Evolutionary conservation across 2,329 filamentous ascomycete species (phyloP), one percentile per base, ranked within the genome.

Genomic region (Pseudocercospora ulei): DNA sequence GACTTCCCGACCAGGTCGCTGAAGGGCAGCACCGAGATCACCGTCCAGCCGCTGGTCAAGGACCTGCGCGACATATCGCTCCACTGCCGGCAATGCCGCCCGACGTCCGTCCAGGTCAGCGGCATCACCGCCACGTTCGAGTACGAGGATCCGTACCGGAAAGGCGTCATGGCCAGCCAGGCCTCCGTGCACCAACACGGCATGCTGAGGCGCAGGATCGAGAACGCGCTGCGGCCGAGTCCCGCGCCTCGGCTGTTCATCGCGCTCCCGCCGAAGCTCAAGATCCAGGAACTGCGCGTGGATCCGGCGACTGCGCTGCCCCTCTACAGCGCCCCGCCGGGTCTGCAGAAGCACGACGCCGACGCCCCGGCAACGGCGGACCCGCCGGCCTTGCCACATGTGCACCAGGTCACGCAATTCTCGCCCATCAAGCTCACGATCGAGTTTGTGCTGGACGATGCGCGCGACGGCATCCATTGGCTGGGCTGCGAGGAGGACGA

Each of bases 401-500:
- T 53, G 29, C 49, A 54, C 26, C 49, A 51, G 11, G 47, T 44
- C n/a, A 44, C 60, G 34, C 49, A 65, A 42, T 82, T 75, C 55
- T 70, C 72, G 37, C 69, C 75, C n/a, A 56, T 83, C 33, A 72
- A 66, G 31, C 58, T 84, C 28, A 70, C 72, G 30, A 80, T 95
- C 40, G 82, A 90, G 20, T 98, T 94, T 56, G 68, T 71, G 13
- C 75, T 84, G 20, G 76, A 75, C 35, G 75, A 76, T 51, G 79
- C 87, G 35, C 73, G 84, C 29, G 90, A 98, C 59, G 88, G 85
- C 13, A 62, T 96, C 41, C 87, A 95, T 44, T 98, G 95, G 62
- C 83, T 92, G 9, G 87, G 90, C 3, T 73, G 90, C 23, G 78
- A 85, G 28, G 77, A 79, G 40, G 75, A 78, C 35, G 88, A 95